phyloP scores from a whole-genome alignment of 2,329 filamentous ascomycete species.

The Botrytis squamosa region DNA sequence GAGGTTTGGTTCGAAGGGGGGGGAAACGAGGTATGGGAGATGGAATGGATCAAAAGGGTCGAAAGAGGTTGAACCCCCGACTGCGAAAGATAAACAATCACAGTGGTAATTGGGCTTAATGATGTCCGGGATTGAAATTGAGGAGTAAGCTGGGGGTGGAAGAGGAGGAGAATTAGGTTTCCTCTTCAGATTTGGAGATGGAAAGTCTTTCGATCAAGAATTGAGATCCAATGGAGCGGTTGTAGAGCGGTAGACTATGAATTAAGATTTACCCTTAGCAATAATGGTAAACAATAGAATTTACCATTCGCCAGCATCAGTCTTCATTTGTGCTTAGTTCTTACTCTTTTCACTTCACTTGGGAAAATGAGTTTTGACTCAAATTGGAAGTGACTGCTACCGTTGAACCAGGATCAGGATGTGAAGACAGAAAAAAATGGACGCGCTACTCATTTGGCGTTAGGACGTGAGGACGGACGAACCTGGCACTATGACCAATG shows the following conservation, averaged over 20 bases:
- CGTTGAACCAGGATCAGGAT: background rate
- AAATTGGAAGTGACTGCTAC: background rate
- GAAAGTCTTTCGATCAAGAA: background rate
- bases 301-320: background rate
- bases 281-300: slow-evolving; percentile 8
- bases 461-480: background rate
- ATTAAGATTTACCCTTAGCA: slow-evolving; percentile 11
- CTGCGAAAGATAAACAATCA: background rate
- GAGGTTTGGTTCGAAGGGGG: slow-evolving; percentile 21
- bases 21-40: slow-evolving; percentile 15
- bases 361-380: background rate
- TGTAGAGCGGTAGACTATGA: background rate
- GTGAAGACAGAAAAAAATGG: background rate
- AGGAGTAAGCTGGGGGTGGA: slow-evolving; percentile 10
- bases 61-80: slow-evolving; percentile 6
- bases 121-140: slow-evolving; percentile 5
- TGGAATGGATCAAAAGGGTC: slow-evolving; percentile 7
- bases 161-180: background rate
- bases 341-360: slow-evolving; percentile 1
- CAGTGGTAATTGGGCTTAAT: background rate
- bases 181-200: background rate
- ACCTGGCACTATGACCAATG: background rate
- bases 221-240: background rate
- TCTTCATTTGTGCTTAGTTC: background rate
- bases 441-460: background rate